A percentile compares a stretch with the other conserved stretches of the same genome.
Conservation (phyloP, 2,329 filamentous ascomycete genomes). For the Curvularia sp. region DNA sequence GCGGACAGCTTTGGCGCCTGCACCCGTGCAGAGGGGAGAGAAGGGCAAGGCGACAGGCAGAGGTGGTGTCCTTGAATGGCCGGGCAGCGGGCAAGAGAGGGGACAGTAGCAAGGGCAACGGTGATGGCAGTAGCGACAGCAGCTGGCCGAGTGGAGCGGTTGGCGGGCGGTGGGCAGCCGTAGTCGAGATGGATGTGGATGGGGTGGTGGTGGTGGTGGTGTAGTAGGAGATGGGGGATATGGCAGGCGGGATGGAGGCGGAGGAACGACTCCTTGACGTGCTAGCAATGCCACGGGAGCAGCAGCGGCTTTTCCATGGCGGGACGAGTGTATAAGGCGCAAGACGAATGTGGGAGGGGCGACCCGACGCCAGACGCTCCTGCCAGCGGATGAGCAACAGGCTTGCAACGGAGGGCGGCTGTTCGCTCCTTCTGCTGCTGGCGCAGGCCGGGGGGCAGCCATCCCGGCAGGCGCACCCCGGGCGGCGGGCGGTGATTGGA, state of each 20-base stretch:
- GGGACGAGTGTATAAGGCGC: conserved; percentile 43
- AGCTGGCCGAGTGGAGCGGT: not conserved
- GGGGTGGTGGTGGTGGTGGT: not conserved
- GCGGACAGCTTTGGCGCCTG: conserved; percentile 33
- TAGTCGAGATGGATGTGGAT: not conserved
- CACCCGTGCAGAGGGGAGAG: conserved; percentile 5
- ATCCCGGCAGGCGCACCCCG: conserved; percentile 18
- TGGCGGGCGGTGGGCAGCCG: not conserved
- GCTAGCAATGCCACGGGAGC: conserved; percentile 32
- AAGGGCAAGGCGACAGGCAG: not conserved
- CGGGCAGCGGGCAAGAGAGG: not conserved
- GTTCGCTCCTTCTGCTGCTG: conserved; percentile 35
- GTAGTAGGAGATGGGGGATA: not conserved
- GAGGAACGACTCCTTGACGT: not conserved
- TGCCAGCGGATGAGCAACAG: conserved; percentile 38
- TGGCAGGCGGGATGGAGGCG: not conserved
- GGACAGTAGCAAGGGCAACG: not conserved
- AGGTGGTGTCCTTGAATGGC: not conserved
- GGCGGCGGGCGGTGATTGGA: conserved; percentile 24
- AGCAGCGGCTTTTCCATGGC: conserved; percentile 34
- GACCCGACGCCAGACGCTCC: conserved; percentile 34
- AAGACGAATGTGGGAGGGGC: conserved; percentile 35
- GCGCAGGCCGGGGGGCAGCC: conserved; percentile 24
- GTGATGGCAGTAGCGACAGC: not conserved
- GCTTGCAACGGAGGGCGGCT: conserved; percentile 38